Evolutionary conservation across 208 protist species (phyloP).

Genomic region (Trichomonas gallinae): DNA sequence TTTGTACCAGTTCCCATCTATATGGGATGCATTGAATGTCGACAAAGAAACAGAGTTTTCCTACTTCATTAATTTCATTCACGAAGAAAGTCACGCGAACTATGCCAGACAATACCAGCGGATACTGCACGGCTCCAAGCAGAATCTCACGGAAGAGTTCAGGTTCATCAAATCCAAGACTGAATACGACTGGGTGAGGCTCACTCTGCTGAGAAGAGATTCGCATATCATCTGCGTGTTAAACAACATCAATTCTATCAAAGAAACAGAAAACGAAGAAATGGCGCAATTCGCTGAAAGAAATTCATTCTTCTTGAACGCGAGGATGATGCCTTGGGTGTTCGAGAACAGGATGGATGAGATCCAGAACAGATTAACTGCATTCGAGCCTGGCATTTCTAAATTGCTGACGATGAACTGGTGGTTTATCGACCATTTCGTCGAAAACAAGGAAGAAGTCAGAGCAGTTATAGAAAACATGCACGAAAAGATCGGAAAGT

Average conservation of each 20-base stretch:
- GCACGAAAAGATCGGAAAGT: neutral
- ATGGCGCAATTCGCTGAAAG: neutral
- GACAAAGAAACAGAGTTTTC: neutral
- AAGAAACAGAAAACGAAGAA: neutral
- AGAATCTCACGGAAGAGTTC: neutral
- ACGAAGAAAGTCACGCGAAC: neutral
- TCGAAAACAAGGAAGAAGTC: neutral
- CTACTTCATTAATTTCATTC: neutral
- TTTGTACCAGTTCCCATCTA: neutral
- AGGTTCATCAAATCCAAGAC: neutral
- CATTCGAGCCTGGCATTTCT: neutral
- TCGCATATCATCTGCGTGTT: neutral
- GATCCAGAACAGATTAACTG: neutral
- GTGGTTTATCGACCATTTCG: neutral
- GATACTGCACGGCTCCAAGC: neutral
- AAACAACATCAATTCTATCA: neutral
- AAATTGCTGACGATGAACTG: neutral
- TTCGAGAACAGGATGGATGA: neutral
- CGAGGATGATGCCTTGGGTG: neutral
- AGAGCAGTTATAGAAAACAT: neutral
- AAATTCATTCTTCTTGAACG: neutral
- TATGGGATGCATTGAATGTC: neutral
- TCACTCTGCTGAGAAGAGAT: neutral
- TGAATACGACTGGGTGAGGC: neutral
- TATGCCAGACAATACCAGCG: neutral